phyloP scores from a whole-genome alignment of 176 grass and related monocot genomes.

The Lolium perenne region DNA sequence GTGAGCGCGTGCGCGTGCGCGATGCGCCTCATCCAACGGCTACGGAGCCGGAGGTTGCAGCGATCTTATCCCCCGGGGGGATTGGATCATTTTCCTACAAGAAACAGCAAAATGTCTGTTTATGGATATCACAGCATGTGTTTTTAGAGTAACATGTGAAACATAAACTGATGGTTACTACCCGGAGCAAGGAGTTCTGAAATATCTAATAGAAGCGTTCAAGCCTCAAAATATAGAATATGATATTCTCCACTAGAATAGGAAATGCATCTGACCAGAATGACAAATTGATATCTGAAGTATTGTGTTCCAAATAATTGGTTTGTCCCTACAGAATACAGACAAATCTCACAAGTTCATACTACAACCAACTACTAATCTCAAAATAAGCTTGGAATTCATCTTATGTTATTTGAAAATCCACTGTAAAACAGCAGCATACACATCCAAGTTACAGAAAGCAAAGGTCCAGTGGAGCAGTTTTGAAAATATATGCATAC shows the following conservation, averaged over 20 bases:
- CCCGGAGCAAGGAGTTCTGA: not conserved
- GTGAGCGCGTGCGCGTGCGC: too few species aligned
- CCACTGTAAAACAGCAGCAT: not conserved
- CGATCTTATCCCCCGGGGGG: too few species aligned
- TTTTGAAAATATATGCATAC: constrained; percentile 12
- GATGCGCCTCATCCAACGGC: too few species aligned
- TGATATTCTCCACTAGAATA: not conserved
- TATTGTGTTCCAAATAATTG: not conserved
- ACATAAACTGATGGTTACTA: not conserved
- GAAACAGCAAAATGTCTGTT: not conserved
- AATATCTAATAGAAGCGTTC: constrained; percentile 7
- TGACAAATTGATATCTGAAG: constrained; percentile 7
- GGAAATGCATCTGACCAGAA: constrained; percentile 10
- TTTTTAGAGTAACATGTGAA: not conserved
- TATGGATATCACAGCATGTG: not conserved
- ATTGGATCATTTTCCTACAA: too few species aligned
- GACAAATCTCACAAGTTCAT: not conserved
- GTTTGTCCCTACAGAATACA: not conserved
- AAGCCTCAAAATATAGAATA: not conserved
- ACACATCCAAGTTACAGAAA: constrained; percentile 5
- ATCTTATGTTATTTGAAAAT: constrained; percentile 6
- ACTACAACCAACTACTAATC: constrained; percentile 2
- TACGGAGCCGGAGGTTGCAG: too few species aligned
- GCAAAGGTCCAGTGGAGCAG: not conserved
- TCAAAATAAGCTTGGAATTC: not conserved